A percentile compares a stretch with the other conserved stretches of the same genome.
phyloP scores from a whole-genome alignment of 2,329 filamentous ascomycete species.

The Curvularia hawaiiensis region DNA sequence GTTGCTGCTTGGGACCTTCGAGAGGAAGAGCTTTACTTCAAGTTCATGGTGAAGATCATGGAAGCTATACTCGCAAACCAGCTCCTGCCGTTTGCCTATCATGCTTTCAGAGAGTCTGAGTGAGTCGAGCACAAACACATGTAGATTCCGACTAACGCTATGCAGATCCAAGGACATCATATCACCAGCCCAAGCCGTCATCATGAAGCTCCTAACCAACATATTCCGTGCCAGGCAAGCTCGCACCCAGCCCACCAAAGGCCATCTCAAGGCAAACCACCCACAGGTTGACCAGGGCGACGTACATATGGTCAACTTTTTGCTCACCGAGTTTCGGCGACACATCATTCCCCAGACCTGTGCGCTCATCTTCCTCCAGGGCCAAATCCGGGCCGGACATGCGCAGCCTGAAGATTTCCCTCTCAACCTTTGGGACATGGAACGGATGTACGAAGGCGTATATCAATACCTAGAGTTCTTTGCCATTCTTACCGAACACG shows the following conservation, averaged over 20 bases:
- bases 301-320: conserved; percentile 77
- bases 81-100: conserved; percentile 89
- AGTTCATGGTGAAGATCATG: conserved; percentile 95
- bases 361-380: conserved; percentile 91
- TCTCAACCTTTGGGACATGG: conserved; percentile 96
- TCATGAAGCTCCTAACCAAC: conserved; percentile 87
- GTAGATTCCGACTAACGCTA: conserved; percentile 17
- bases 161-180: conserved; percentile 84
- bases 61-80: conserved; percentile 90
- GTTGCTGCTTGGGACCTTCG: conserved; percentile 97
- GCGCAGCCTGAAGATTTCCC: conserved; percentile 86
- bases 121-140: conserved; percentile 19
- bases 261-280: conserved; percentile 53
- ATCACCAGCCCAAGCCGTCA: conserved; percentile 90
- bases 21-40: conserved; percentile 92
- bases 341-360: conserved; percentile 94
- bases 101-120: conserved; percentile 75
- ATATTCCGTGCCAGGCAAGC: conserved; percentile 73
- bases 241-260: conserved; percentile 37
- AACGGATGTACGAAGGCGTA: conserved; percentile 91
- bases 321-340: conserved; percentile 89
- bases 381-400: conserved; percentile 79
- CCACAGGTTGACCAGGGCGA: conserved; percentile 62
- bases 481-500: conserved; percentile 83
- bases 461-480: conserved; percentile 95